A percentile compares a stretch with the other conserved stretches of the same genome.
Evolutionary conservation across 495 filamentous ascomycete genomes (phyloP).

Genomic region (Oleoguttula mirabilis): DNA sequence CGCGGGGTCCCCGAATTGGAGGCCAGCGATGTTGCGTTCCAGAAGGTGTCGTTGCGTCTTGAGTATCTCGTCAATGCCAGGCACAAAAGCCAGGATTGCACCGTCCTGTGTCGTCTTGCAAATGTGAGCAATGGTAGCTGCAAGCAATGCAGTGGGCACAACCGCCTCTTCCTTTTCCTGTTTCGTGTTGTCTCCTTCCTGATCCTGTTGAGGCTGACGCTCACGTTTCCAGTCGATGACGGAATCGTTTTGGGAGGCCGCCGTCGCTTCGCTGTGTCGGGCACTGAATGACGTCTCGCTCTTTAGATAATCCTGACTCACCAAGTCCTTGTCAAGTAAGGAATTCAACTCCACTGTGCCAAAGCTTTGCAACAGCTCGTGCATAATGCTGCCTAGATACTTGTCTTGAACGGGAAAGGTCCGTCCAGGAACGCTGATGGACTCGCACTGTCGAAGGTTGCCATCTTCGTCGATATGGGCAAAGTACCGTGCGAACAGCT

Average conservation of each 20-base stretch:
- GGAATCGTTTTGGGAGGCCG: background rate
- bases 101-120: slow-evolving; percentile 37
- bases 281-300: slow-evolving; percentile 27
- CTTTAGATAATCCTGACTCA: slow-evolving; percentile 29
- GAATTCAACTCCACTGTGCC: slow-evolving; percentile 16
- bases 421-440: slow-evolving; percentile 48
- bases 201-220: background rate
- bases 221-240: slow-evolving; percentile 40
- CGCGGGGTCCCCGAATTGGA: slow-evolving; percentile 35
- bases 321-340: slow-evolving; percentile 25
- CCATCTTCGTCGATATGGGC: slow-evolving; percentile 15
- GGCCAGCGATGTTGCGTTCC: slow-evolving; percentile 22
- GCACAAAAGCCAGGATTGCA: slow-evolving; percentile 47
- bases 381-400: slow-evolving; percentile 40
- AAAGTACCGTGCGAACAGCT: slow-evolving; percentile 47
- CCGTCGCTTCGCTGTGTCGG: slow-evolving; percentile 1
- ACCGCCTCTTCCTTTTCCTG: slow-evolving; percentile 35
- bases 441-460: too few species aligned
- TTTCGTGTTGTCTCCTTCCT: slow-evolving; percentile 16
- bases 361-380: slow-evolving; percentile 26
- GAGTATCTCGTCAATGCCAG: slow-evolving; percentile 42
- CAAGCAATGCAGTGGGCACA: slow-evolving; percentile 39
- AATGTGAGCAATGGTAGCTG: slow-evolving; percentile 40
- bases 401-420: slow-evolving; percentile 43
- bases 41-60: slow-evolving; percentile 29